A percentile compares a stretch with the other conserved stretches of the same genome.
Evolutionary conservation across 2,329 filamentous ascomycete species (phyloP).

Genomic region (Alternaria triticimaculans): DNA sequence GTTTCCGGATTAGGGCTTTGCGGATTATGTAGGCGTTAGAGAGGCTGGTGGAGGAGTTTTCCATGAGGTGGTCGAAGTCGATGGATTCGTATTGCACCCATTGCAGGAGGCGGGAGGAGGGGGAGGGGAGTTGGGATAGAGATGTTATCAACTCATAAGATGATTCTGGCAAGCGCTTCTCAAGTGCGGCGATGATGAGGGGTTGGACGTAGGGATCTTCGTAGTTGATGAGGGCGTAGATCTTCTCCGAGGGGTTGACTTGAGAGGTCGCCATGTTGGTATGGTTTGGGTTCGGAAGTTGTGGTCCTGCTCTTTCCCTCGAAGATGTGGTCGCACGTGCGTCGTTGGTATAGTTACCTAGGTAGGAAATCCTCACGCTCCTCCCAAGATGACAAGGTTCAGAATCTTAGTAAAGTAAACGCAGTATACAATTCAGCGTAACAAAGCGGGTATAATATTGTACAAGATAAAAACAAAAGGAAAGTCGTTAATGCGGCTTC

Average conservation of each 20-base stretch:
- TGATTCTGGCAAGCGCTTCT: conserved; percentile 63
- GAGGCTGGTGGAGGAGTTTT: conserved; percentile 67
- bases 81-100: conserved; percentile 87
- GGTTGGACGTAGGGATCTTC: conserved; percentile 90
- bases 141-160: conserved; percentile 64
- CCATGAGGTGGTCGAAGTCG: conserved; percentile 78
- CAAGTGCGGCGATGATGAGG: conserved; percentile 76
- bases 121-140: conserved; percentile 55
- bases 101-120: conserved; percentile 67
- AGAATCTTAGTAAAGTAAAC: background rate
- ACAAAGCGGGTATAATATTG: conserved; percentile 14
- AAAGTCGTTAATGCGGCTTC: conserved; percentile 28
- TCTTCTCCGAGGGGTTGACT: conserved; percentile 5
- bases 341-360: background rate
- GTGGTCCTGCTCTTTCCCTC: background rate
- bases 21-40: conserved; percentile 94
- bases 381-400: accelerated
- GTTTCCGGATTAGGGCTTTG: conserved; percentile 95
- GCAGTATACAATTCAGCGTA: background rate
- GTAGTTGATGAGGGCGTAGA: conserved; percentile 81
- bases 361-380: too few relatives aligned
- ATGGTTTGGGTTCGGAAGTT: too few relatives aligned
- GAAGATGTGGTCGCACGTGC: background rate
- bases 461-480: conserved; percentile 20
- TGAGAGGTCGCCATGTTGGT: background rate